Percentiles rank a stretch among this genome's conserved stretches.
These are phyloP conservation scores for Pseudocercospora crystallina DNA, from an alignment of 2,329 filamentous ascomycete genomes.

Conservation along the genomic window DNA sequence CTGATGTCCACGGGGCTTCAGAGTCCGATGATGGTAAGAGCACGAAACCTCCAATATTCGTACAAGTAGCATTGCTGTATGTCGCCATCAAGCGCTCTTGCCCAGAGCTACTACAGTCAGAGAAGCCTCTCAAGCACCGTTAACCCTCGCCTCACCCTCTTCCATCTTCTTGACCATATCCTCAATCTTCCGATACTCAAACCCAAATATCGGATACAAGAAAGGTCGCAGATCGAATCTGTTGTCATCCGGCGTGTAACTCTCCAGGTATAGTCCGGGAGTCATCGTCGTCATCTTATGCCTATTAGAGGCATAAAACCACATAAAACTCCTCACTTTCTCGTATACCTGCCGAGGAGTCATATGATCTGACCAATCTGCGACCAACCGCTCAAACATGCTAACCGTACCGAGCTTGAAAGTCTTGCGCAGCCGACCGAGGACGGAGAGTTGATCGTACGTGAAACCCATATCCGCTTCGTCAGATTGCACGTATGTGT, in stretches of 20 bases:
- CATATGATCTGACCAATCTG: conserved; percentile 48
- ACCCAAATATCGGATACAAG: conserved; percentile 52
- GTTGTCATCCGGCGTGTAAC: conserved; percentile 53
- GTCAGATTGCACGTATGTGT: conserved; percentile 59
- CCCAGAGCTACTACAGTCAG: too few species aligned
- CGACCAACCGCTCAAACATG: conserved; percentile 54
- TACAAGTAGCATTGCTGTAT: too few species aligned
- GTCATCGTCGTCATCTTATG: conserved; percentile 65
- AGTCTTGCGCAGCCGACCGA: conserved; percentile 56
- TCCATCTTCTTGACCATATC: conserved; percentile 40
- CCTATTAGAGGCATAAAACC: conserved; percentile 63
- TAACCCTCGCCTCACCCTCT: too few species aligned
- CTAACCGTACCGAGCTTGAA: conserved; percentile 55
- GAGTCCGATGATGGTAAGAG: too few species aligned
- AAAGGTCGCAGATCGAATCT: conserved; percentile 59
- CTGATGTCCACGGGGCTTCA: too few species aligned
- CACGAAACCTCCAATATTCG: too few species aligned
- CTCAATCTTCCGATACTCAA: conserved; percentile 52
- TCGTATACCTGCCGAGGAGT: conserved; percentile 34
- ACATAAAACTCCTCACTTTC: conserved; percentile 50
- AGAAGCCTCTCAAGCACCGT: too few species aligned
- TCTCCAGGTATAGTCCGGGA: conserved; percentile 55
- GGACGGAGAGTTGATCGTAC: conserved; percentile 55
- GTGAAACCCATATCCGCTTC: conserved; percentile 57
- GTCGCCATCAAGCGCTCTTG: too few species aligned